Conservation (phyloP, 257 asterid species). For the Solanum sitiens region DNA sequence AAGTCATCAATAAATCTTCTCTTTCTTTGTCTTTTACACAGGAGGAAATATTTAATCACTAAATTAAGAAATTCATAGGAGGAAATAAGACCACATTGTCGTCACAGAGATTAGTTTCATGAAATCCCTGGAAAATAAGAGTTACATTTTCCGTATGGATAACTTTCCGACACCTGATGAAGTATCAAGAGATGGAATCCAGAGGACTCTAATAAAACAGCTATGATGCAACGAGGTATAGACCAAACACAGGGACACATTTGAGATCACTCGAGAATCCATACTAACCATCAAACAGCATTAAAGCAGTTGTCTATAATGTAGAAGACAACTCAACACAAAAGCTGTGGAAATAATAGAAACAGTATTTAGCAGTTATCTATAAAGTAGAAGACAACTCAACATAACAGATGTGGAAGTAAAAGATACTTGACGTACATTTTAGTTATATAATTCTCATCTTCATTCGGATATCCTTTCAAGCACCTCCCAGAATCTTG, state of each 20-base stretch:
- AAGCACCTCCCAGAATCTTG: constrained; percentile 70
- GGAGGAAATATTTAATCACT: background rate
- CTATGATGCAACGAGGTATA: background rate
- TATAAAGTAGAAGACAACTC: constrained; percentile 1
- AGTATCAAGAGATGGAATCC: background rate
- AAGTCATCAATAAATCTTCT: background rate
- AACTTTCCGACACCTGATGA: background rate
- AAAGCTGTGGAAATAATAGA: background rate
- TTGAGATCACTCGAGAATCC: background rate
- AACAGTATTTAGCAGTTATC: background rate
- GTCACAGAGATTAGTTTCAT: background rate
- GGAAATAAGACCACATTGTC: background rate
- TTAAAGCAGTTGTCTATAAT: background rate
- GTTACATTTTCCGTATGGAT: background rate
- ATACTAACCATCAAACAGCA: background rate
- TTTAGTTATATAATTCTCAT: constrained; percentile 53
- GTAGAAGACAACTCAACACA: constrained; percentile 1
- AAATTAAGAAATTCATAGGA: background rate
- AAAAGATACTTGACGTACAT: constrained; percentile 37
- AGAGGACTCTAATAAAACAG: background rate
- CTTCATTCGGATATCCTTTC: constrained; percentile 49
- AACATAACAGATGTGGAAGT: background rate
- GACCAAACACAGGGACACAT: background rate
- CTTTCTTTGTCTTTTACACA: background rate
- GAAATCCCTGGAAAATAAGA: background rate